A percentile compares a stretch with the other conserved stretches of the same genome.
Conservation (phyloP, 805 yeast genomes). For the Yarrowia yakushimensis region DNA sequence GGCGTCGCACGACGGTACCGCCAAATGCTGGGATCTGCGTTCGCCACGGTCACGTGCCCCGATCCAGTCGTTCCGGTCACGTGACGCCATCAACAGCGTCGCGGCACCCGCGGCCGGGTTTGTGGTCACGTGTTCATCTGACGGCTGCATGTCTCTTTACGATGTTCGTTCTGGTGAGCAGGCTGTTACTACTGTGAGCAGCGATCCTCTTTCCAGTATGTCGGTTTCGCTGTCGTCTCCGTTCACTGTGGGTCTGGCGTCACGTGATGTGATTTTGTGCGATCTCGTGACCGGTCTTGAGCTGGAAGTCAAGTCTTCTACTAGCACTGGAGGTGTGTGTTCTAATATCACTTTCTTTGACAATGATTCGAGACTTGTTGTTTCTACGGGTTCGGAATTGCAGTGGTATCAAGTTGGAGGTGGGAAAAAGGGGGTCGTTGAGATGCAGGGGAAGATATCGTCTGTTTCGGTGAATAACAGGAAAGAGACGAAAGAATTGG, state of each 20-base stretch:
- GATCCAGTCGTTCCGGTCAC: slow-evolving; percentile 39
- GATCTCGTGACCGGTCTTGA: not conserved
- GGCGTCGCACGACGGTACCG: slow-evolving; percentile 37
- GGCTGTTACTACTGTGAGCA: not conserved
- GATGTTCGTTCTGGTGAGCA: slow-evolving; percentile 3
- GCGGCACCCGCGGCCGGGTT: slow-evolving; percentile 20
- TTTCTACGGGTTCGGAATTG: not conserved
- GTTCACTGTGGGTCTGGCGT: not conserved
- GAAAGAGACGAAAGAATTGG: not conserved
- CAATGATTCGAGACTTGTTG: not conserved
- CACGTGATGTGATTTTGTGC: not conserved
- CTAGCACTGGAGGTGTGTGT: too few relatives aligned
- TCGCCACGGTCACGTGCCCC: slow-evolving; percentile 33
- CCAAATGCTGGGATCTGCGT: slow-evolving; percentile 38
- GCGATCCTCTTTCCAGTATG: not conserved
- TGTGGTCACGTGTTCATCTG: slow-evolving; percentile 37
- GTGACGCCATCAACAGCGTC: slow-evolving; percentile 37
- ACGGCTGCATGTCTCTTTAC: slow-evolving; percentile 33
- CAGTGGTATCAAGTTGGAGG: not conserved
- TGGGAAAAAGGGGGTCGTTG: not conserved
- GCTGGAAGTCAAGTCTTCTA: too few relatives aligned
- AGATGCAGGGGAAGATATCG: not conserved
- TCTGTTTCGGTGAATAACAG: not conserved
- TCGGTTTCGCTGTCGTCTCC: not conserved
- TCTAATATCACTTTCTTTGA: not conserved